These are phyloP conservation scores for Didymella glomerata DNA, from an alignment of 2,329 filamentous ascomycete species.

Conservation along the genomic window DNA sequence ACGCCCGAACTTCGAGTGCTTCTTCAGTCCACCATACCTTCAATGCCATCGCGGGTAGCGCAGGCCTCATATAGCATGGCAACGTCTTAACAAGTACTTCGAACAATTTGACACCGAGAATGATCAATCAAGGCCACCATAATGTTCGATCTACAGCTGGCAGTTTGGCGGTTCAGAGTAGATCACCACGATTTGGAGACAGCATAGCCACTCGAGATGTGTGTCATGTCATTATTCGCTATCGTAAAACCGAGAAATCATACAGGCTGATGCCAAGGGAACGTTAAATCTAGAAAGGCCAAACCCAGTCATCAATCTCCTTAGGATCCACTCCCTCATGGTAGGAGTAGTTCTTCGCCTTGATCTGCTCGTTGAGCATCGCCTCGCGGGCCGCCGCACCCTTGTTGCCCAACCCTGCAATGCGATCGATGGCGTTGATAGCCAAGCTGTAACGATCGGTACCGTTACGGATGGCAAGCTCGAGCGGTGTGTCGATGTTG, in stretches of 20 bases:
- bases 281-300: conserved; percentile 58
- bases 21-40: not conserved
- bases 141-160: not conserved
- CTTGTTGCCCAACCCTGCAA: conserved; percentile 69
- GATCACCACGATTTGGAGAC: not conserved
- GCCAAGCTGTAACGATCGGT: conserved; percentile 80
- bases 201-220: not conserved
- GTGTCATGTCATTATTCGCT: conserved; percentile 8
- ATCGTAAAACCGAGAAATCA: not conserved
- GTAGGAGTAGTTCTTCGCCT: conserved; percentile 68
- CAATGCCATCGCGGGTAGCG: not conserved
- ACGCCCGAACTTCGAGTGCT: not conserved
- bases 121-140: not conserved
- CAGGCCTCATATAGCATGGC: not conserved
- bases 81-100: not conserved
- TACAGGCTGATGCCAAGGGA: not conserved
- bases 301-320: conserved; percentile 71
- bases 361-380: conserved; percentile 71
- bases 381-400: conserved; percentile 69
- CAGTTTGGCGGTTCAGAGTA: not conserved
- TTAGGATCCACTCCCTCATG: conserved; percentile 75
- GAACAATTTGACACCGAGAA: not conserved
- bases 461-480: conserved; percentile 79
- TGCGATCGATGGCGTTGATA: conserved; percentile 77
- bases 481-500: conserved; percentile 82